Percentiles rank a stretch among this genome's conserved stretches.
Evolutionary conservation across 148 eudicot species (phyloP).

Genomic region (Gaultheria prostrata): DNA sequence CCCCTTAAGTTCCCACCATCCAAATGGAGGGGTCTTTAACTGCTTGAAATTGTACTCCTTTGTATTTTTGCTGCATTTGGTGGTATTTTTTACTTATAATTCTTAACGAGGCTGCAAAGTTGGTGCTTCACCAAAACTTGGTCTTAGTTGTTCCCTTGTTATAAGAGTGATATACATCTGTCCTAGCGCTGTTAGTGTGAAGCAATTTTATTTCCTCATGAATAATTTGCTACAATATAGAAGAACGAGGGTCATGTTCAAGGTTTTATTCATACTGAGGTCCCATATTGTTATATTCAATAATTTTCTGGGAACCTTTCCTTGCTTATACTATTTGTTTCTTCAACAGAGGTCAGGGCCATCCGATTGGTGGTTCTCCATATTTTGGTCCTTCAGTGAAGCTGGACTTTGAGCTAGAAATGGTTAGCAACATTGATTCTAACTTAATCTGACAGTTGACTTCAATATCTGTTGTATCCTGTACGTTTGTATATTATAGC

Average conservation of each 20-base stretch:
- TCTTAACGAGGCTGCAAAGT: background rate
- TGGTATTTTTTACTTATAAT: background rate
- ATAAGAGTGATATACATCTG: background rate
- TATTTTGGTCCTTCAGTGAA: constrained; percentile 91
- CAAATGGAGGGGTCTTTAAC: background rate
- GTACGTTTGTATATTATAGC: background rate
- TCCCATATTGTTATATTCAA: background rate
- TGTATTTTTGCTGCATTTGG: background rate
- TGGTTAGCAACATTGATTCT: constrained; percentile 44
- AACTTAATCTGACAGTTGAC: background rate
- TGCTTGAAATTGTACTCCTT: background rate
- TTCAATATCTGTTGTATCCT: constrained; percentile 1
- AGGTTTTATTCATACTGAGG: background rate
- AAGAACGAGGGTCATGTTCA: background rate
- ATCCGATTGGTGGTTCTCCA: constrained; percentile 68
- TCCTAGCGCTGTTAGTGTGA: background rate
- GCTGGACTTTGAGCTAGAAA: constrained; percentile 96
- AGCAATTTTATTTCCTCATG: background rate
- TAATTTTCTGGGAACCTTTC: background rate
- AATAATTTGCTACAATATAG: background rate
- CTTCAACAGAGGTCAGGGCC: constrained; percentile 79
- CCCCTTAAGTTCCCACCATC: background rate
- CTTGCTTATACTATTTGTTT: constrained; percentile 14
- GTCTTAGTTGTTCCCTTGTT: background rate
- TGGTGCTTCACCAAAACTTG: constrained; percentile 2